Conservation (phyloP, 2,329 filamentous ascomycete species). For the Tolypocladium tundrense region DNA sequence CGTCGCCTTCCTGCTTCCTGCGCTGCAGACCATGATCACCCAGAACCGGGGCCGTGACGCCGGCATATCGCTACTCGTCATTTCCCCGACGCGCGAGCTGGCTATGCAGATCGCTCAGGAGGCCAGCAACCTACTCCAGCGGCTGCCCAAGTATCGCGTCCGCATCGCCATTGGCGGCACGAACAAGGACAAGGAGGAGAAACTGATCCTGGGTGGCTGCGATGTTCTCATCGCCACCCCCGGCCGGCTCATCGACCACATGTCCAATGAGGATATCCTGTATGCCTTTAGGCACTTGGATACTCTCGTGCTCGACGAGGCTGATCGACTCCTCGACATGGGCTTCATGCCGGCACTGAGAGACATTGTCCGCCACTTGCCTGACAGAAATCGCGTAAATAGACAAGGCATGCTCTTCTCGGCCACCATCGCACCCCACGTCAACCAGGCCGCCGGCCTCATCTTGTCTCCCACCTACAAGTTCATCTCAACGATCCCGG, state of each 20-base stretch:
- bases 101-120: slow-evolving; percentile 63
- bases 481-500: slow-evolving; percentile 69
- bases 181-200: slow-evolving; percentile 65
- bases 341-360: slow-evolving; percentile 74
- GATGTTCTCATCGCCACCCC: slow-evolving; percentile 76
- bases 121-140: slow-evolving; percentile 59
- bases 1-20: slow-evolving; percentile 71
- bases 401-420: slow-evolving; percentile 74
- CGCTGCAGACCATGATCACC: slow-evolving; percentile 64
- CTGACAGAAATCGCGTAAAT: slow-evolving; percentile 46
- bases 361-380: slow-evolving; percentile 64
- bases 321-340: slow-evolving; percentile 71
- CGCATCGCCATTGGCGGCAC: slow-evolving; percentile 70
- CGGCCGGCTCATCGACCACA: slow-evolving; percentile 67
- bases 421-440: slow-evolving; percentile 71
- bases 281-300: slow-evolving; percentile 59
- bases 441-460: slow-evolving; percentile 61
- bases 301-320: slow-evolving; percentile 75
- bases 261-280: slow-evolving; percentile 60
- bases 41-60: slow-evolving; percentile 19
- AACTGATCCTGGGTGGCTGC: slow-evolving; percentile 59
- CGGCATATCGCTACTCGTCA: slow-evolving; percentile 50
- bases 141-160: slow-evolving; percentile 64
- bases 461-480: slow-evolving; percentile 64
- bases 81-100: slow-evolving; percentile 62